These are phyloP conservation scores for Tulasnella sp. DNA, from an alignment of 768 basidiomycete genomes.

Conservation along the genomic window DNA sequence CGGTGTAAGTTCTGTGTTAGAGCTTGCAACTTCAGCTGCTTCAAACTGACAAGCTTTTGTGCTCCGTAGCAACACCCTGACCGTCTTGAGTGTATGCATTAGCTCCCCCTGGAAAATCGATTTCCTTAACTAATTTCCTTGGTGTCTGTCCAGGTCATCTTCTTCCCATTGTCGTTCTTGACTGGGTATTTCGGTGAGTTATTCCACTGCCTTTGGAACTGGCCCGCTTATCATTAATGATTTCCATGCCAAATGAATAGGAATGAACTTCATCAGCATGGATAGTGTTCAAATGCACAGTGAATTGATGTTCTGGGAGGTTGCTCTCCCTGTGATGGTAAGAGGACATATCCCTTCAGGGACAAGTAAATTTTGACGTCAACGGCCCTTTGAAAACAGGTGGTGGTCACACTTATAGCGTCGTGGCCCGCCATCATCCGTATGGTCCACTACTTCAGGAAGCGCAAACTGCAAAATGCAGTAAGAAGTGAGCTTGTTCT, in stretches of 20 bases:
- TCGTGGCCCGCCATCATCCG: too few species aligned
- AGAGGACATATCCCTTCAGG: background rate
- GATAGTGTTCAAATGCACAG: slow-evolving; percentile 13
- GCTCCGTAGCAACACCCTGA: slow-evolving; percentile 2
- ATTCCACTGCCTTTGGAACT: background rate
- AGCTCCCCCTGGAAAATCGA: too few species aligned
- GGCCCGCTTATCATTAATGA: background rate
- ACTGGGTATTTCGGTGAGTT: slow-evolving; percentile 55
- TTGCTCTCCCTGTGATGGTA: slow-evolving; percentile 52
- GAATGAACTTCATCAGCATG: slow-evolving; percentile 18
- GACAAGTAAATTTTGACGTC: too few species aligned
- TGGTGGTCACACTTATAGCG: too few species aligned
- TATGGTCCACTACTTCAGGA: too few species aligned
- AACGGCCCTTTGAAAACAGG: too few species aligned
- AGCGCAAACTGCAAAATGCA: too few species aligned
- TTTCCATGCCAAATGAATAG: background rate
- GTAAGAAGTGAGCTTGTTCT: too few species aligned
- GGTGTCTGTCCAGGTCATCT: slow-evolving; percentile 41
- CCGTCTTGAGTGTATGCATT: background rate
- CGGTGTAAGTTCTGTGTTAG: slow-evolving; percentile 40
- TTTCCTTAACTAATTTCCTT: too few species aligned
- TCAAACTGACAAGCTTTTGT: background rate
- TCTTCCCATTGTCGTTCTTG: slow-evolving; percentile 55
- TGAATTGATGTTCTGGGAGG: slow-evolving; percentile 44
- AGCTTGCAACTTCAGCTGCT: background rate